Evolutionary conservation across 495 filamentous ascomycete species (phyloP).

Genomic region (Neurospora tetraspora): DNA sequence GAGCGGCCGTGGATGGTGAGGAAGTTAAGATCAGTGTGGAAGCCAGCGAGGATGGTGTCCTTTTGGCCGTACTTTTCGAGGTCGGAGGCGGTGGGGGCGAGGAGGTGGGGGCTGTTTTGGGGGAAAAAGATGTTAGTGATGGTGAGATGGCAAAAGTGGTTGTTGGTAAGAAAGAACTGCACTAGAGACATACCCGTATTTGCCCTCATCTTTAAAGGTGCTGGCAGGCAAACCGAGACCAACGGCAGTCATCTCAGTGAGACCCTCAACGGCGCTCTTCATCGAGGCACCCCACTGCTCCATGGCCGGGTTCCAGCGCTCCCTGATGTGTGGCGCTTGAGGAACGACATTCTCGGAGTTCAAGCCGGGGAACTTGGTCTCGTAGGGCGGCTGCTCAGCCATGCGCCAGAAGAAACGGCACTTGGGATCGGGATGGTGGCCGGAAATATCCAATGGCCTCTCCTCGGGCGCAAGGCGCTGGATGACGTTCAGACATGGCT

Average conservation of each 20-base stretch:
- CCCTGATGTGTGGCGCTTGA: conserved; percentile 28
- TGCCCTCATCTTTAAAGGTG: conserved; percentile 36
- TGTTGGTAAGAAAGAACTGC: no score
- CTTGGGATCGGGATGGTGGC: conserved; percentile 38
- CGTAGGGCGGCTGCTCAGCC: conserved; percentile 35
- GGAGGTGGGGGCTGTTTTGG: conserved; percentile 35
- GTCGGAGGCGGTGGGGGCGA: conserved; percentile 41
- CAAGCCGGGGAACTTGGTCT: conserved; percentile 34
- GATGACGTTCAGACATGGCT: conserved; percentile 40
- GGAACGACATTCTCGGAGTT: conserved; percentile 37
- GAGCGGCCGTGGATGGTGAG: conserved; percentile 46
- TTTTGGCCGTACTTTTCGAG: conserved; percentile 34
- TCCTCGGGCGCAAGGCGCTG: conserved; percentile 33
- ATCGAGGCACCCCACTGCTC: conserved; percentile 39
- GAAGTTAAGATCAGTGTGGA: conserved; percentile 47
- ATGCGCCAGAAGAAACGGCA: conserved; percentile 44
- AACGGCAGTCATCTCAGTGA: conserved; percentile 39
- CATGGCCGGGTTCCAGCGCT: conserved; percentile 36
- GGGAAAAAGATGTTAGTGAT: neutral
- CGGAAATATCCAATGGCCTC: conserved; percentile 38
- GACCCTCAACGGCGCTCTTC: conserved; percentile 40
- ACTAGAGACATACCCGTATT: conserved; percentile 40
- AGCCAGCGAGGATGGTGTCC: conserved; percentile 43
- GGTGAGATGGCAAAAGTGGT: no score
- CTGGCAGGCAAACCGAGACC: conserved; percentile 35